Conservation (phyloP, 176 grass and related monocot genomes). For the Phragmites australis region DNA sequence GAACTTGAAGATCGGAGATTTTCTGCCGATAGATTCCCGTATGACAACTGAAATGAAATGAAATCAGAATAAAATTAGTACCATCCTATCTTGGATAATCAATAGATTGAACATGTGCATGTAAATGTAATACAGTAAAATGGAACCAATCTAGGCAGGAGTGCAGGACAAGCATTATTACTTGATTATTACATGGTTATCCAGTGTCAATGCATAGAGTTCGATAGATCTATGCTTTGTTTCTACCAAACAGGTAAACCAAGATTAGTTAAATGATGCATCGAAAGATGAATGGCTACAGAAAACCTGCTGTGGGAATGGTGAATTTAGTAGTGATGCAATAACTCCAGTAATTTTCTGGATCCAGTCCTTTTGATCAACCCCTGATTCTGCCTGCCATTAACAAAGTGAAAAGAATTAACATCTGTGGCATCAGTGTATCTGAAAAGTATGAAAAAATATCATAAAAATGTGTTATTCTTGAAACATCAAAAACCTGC, state of each 20-base stretch:
- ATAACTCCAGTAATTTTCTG: constrained; percentile 99
- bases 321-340: constrained; percentile 83
- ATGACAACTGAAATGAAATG: constrained; percentile 55
- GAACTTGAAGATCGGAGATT: constrained; percentile 41
- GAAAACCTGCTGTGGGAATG: constrained; percentile 66
- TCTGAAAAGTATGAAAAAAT: background rate
- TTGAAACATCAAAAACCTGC: constrained; percentile 9
- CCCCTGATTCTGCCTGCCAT: constrained; percentile 73
- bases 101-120: constrained; percentile 3
- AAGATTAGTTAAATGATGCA: constrained; percentile 32
- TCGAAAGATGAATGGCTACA: constrained; percentile 2
- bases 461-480: background rate
- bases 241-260: constrained; percentile 12
- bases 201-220: background rate
- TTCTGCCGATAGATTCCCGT: constrained; percentile 44
- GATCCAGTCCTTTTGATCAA: constrained; percentile 89
- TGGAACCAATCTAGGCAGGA: constrained; percentile 1
- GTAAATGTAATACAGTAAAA: constrained; percentile 23
- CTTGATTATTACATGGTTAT: constrained; percentile 31
- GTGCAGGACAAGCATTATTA: constrained; percentile 25
- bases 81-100: background rate
- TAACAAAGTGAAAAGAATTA: constrained; percentile 31
- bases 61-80: constrained; percentile 30
- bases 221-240: background rate
- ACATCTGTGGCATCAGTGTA: background rate